These are phyloP conservation scores for Fusarium anguioides DNA, from an alignment of 2,329 filamentous ascomycete species.

Conservation along the genomic window DNA sequence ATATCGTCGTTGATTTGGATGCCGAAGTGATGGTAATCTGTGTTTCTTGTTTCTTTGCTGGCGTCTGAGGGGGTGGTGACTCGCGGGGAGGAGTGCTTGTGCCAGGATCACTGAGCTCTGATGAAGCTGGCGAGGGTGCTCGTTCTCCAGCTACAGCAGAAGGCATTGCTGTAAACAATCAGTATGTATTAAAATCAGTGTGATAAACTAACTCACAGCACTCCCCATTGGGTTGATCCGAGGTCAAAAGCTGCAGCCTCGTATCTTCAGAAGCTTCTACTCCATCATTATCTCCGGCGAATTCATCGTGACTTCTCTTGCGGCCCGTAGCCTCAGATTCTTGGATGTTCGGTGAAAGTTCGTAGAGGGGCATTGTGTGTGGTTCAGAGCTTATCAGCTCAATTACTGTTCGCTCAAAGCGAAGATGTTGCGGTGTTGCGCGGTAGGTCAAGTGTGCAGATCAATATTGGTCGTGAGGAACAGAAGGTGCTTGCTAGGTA, in stretches of 20 bases:
- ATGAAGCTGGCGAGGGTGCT: slow-evolving; percentile 47
- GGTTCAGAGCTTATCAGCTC: slow-evolving; percentile 12
- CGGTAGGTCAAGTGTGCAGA: neutral
- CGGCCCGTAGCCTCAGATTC: slow-evolving; percentile 56
- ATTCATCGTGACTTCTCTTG: slow-evolving; percentile 62
- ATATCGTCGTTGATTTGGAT: slow-evolving; percentile 33
- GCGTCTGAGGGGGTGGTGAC: slow-evolving; percentile 53
- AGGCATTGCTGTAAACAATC: slow-evolving; percentile 39
- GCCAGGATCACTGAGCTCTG: slow-evolving; percentile 56
- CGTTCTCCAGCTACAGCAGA: slow-evolving; percentile 41
- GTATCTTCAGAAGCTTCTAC: slow-evolving; percentile 33
- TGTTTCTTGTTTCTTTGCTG: slow-evolving; percentile 38
- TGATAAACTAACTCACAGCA: slow-evolving; percentile 36
- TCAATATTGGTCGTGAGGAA: slow-evolving; percentile 4
- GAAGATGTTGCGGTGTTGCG: neutral
- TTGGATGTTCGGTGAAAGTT: slow-evolving; percentile 61
- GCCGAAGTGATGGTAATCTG: slow-evolving; percentile 18
- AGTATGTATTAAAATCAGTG: slow-evolving; percentile 4
- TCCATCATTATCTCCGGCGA: slow-evolving; percentile 50
- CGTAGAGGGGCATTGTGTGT: slow-evolving; percentile 58
- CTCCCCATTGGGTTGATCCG: slow-evolving; percentile 37
- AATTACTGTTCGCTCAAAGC: neutral
- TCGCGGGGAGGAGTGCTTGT: slow-evolving; percentile 54
- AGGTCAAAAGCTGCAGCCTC: slow-evolving; percentile 29
- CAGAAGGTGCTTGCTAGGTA: slow-evolving; percentile 12